Conservation (phyloP, 1,284 basidiomycete species). For the Cryptococcus amylolentus region DNA sequence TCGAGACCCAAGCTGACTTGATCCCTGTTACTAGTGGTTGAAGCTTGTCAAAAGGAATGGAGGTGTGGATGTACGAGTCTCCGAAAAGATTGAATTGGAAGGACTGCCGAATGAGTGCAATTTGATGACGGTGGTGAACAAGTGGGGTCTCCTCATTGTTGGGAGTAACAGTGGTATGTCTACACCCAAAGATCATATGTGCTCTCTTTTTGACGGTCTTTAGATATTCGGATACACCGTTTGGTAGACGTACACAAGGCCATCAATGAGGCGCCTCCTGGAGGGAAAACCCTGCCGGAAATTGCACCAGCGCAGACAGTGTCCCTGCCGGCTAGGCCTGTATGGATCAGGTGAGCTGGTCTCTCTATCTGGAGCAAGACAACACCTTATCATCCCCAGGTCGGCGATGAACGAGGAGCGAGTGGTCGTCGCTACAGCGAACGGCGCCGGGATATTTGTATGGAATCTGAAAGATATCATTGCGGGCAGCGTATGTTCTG, state of each 20-base stretch:
- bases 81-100: slow-evolving; percentile 37
- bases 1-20: background rate
- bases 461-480: slow-evolving; percentile 38
- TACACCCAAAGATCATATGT: background rate
- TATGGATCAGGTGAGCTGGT: slow-evolving; percentile 42
- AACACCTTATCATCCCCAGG: slow-evolving; percentile 15
- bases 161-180: slow-evolving; percentile 44
- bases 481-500: slow-evolving; percentile 33
- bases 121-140: slow-evolving; percentile 49
- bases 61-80: slow-evolving; percentile 47
- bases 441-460: slow-evolving; percentile 28
- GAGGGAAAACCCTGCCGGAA: slow-evolving; percentile 28
- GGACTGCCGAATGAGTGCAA: slow-evolving; percentile 43
- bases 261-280: slow-evolving; percentile 24
- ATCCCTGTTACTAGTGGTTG: slow-evolving; percentile 42
- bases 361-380: background rate
- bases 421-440: slow-evolving; percentile 35
- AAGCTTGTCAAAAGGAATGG: slow-evolving; percentile 45
- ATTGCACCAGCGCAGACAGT: slow-evolving; percentile 26
- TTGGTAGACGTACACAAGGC: slow-evolving; percentile 32
- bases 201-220: background rate
- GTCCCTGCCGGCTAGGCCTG: slow-evolving; percentile 34
- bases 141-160: slow-evolving; percentile 45
- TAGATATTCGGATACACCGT: slow-evolving; percentile 42
- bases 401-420: slow-evolving; percentile 41